Base-by-base conservation (phyloP, 2,329 filamentous ascomycete genomes). In the Aspergillus thermomutatus region DNA sequence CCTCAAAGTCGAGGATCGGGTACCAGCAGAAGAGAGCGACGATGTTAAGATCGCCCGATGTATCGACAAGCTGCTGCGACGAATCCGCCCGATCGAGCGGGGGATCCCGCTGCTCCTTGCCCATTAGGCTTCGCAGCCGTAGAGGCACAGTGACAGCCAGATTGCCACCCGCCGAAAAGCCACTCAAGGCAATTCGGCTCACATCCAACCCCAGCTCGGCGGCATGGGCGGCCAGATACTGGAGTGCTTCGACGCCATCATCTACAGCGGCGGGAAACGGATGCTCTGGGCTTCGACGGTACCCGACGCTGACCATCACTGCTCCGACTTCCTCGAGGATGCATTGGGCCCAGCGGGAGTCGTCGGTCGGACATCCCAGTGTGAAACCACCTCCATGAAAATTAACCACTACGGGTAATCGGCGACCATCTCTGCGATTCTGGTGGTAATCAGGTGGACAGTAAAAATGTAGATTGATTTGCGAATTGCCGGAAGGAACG, bases 311-410 rank as follows among this genome's bases (percentile, higher is more conserved):
- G 55, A 86, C 81, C 21, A 87, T 80, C 4, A 87, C 80, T 3
- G 84, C 84, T 48, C 77, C 77, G 14, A 82, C 78, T 56, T 85
- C 74, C 2, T 81, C 66, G n/a, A 85, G 75, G 2, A 86, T 81
- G 6, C 78, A 77, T 25, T 76, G 75, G 45, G 81, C 80, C 84
- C 84, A 87, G 55, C 83, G 78, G 47, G 79, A 79, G 71, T 88
- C 85, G 65, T 88, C 85, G 17, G 80, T 82, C 7, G 84, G 79
- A 4, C 75, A 78, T 4, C 85, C 85, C 5, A 87, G 69, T 0
- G 82, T 84, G 68, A 87, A 87, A 1, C 85, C 85, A 46, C 85
- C 85, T 17, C 85, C 84, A 60, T 87, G 85, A 63, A 87, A 86
- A 65, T 87, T 87, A 62, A 87, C 79, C 2, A 86, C 78, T 3